phyloP scores from a whole-genome alignment of 1,139 yeast species.

The Kazachstania sp. region DNA sequence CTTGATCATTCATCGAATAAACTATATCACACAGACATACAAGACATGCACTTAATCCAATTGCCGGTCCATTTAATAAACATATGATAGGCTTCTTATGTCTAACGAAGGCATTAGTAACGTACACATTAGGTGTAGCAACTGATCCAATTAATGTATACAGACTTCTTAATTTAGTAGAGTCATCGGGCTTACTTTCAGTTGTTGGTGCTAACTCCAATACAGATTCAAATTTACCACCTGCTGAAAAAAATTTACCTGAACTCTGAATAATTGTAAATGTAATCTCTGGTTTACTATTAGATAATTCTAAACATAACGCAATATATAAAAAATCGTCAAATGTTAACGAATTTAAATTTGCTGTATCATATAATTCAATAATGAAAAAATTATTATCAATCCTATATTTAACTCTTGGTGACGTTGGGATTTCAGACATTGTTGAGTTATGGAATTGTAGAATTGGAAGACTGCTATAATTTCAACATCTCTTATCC shows the following conservation, averaged over 20 bases:
- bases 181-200: not conserved
- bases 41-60: constrained; percentile 70
- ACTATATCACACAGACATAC: constrained; percentile 70
- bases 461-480: too few species aligned
- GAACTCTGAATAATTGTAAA: constrained; percentile 61
- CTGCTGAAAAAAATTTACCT: constrained; percentile 76
- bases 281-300: constrained; percentile 52
- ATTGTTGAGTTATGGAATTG: too few species aligned
- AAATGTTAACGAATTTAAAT: constrained; percentile 60
- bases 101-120: constrained; percentile 59
- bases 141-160: constrained; percentile 45
- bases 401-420: constrained; percentile 6
- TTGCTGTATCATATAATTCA: constrained; percentile 54
- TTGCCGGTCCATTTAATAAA: constrained; percentile 81
- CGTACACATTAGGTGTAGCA: constrained; percentile 55
- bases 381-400: constrained; percentile 37
- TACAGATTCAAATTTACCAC: constrained; percentile 55
- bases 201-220: constrained; percentile 14
- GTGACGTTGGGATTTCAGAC: not conserved
- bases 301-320: constrained; percentile 52
- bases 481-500: too few species aligned
- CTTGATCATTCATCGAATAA: constrained; percentile 55
- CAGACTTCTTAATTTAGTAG: constrained; percentile 21
- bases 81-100: constrained; percentile 67
- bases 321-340: constrained; percentile 59